These are phyloP conservation scores for Fraxinus xanthoxyloides DNA, from an alignment of 305 asterid genomes.

Conservation along the genomic window DNA sequence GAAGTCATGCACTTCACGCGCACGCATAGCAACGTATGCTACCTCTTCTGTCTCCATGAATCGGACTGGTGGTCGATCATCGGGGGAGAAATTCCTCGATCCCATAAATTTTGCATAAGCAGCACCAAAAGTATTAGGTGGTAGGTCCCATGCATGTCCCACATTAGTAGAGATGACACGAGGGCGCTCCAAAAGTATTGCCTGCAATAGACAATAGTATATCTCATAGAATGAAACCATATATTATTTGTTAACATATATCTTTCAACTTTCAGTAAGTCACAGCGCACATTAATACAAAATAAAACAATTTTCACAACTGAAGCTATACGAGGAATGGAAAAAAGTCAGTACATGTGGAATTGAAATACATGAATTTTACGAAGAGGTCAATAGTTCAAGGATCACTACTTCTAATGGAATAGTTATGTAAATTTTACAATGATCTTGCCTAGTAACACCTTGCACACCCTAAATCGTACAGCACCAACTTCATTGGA, in stretches of 20 bases:
- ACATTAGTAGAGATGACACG: constrained; percentile 79
- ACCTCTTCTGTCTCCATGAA: constrained; percentile 90
- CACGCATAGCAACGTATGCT: constrained; percentile 31
- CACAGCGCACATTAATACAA: no score
- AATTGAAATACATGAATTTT: not conserved
- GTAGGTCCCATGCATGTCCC: constrained; percentile 88
- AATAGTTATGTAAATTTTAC: not conserved
- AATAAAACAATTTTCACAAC: no score
- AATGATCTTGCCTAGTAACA: not conserved
- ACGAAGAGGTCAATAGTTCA: not conserved
- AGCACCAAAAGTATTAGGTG: constrained; percentile 87
- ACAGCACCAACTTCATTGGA: not conserved
- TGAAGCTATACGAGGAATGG: not conserved
- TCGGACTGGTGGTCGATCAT: constrained; percentile 89
- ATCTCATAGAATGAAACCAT: not conserved
- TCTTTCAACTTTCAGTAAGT: not conserved
- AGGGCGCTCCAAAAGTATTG: constrained; percentile 67
- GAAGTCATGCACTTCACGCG: constrained; percentile 93
- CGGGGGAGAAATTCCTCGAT: constrained; percentile 87
- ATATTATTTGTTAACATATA: not conserved
- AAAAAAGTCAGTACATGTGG: not conserved
- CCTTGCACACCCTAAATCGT: not conserved
- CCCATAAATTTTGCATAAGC: constrained; percentile 97
- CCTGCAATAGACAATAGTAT: constrained; percentile 35
- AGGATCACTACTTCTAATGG: not conserved